These are phyloP conservation scores for Trichosporon inkin DNA, from an alignment of 1,284 basidiomycete genomes.

Conservation along the genomic window DNA sequence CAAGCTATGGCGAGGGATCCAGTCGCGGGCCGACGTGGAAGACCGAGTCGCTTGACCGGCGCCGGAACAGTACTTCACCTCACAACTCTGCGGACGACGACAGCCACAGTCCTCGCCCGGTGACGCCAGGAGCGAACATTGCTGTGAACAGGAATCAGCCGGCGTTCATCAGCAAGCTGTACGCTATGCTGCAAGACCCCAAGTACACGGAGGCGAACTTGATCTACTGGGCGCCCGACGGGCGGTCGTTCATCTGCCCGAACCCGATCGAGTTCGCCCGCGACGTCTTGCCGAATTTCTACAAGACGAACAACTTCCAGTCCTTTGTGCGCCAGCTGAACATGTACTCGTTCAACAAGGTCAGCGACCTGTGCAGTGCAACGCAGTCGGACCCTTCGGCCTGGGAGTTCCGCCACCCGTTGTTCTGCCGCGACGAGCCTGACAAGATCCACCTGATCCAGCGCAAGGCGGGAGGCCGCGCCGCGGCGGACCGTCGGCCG, in stretches of 20 bases:
- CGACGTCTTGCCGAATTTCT: conserved; percentile 49
- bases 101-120: conserved; percentile 18
- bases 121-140: not conserved
- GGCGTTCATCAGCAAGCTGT: conserved; percentile 50
- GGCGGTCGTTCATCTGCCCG: conserved; percentile 50
- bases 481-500: conserved; percentile 20
- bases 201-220: conserved; percentile 43
- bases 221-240: conserved; percentile 49
- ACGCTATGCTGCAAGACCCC: conserved; percentile 50
- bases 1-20: not conserved
- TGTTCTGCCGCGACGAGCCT: conserved; percentile 50
- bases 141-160: conserved; percentile 42
- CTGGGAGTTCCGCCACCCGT: conserved; percentile 52
- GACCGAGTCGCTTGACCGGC: not conserved
- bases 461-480: conserved; percentile 41
- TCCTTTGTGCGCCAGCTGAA: conserved; percentile 52
- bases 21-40: conserved; percentile 1
- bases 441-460: conserved; percentile 49
- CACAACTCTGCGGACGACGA: not conserved
- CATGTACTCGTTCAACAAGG: conserved; percentile 53
- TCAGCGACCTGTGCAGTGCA: conserved; percentile 47
- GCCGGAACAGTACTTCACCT: not conserved
- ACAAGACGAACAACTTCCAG: conserved; percentile 54
- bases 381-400: conserved; percentile 44
- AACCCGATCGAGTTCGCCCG: conserved; percentile 52